A percentile compares a stretch with the other conserved stretches of the same genome.
These are phyloP conservation scores for Ballota nigra DNA, from an alignment of 257 asterid genomes.

Conservation along the genomic window DNA sequence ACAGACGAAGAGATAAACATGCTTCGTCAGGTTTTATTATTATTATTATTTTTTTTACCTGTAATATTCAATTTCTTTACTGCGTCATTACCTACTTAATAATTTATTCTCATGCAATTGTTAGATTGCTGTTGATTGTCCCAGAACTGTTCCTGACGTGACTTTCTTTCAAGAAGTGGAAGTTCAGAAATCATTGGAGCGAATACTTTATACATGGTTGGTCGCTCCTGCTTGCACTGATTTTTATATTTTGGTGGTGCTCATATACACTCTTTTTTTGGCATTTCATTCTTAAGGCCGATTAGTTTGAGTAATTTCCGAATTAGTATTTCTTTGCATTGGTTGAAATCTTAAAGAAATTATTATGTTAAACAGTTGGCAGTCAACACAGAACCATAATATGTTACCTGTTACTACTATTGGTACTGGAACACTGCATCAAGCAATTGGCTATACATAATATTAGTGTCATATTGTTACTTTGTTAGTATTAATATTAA, in stretches of 20 bases:
- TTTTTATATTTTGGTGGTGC: constrained; percentile 3
- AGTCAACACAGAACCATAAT: not conserved
- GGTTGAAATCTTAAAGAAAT: not conserved
- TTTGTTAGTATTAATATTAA: not conserved
- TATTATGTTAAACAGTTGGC: not conserved
- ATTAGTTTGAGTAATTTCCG: not conserved
- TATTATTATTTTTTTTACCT: not conserved
- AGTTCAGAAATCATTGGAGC: constrained; percentile 91
- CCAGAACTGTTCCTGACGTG: constrained; percentile 96
- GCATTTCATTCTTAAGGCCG: not conserved
- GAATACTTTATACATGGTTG: constrained; percentile 88
- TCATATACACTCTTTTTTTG: not conserved
- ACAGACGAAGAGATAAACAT: constrained; percentile 94
- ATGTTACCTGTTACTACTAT: not conserved
- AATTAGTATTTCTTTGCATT: not conserved
- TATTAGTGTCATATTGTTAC: not conserved
- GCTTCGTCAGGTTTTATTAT: constrained; percentile 82
- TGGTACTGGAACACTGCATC: not conserved
- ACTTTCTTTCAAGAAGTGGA: constrained; percentile 85
- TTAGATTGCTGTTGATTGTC: constrained; percentile 95
- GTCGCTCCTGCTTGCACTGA: constrained; percentile 19
- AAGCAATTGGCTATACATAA: not conserved
- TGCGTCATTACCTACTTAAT: constrained; percentile 16
- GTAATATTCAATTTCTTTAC: constrained; percentile 5
- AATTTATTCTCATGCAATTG: constrained; percentile 20